Conservation (phyloP, 176 grass and related monocot genomes). For the Zizania latifolia region DNA sequence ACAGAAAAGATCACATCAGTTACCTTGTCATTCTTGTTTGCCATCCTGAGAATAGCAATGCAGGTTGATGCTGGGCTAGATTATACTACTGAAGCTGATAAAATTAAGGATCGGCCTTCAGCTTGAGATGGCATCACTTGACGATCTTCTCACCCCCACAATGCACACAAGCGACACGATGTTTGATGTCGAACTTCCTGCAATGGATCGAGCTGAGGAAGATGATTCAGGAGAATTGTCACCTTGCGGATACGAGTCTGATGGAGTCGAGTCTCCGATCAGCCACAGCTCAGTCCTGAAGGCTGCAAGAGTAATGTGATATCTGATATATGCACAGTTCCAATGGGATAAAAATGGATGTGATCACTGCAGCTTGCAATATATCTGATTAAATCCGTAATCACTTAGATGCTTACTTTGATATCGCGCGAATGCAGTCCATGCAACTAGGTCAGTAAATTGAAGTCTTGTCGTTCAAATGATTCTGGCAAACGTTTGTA, state of each 20-base stretch:
- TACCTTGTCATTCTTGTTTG: conserved; percentile 76
- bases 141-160: conserved; percentile 76
- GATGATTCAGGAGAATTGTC: conserved; percentile 68
- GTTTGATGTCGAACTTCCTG: conserved; percentile 90
- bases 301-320: conserved; percentile 75
- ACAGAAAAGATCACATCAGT: conserved; percentile 71
- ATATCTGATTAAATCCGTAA: no score
- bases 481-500: no score
- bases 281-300: conserved; percentile 73
- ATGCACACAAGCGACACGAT: conserved; percentile 66
- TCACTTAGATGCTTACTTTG: no score
- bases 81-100: conserved; percentile 72
- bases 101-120: conserved; percentile 66
- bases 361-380: no score
- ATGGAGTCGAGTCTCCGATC: conserved; percentile 56
- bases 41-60: conserved; percentile 88
- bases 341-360: no score
- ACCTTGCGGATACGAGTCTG: conserved; percentile 64
- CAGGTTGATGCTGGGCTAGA: conserved; percentile 53
- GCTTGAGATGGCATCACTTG: conserved; percentile 77
- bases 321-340: no score
- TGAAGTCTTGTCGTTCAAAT: no score
- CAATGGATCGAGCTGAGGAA: conserved; percentile 67
- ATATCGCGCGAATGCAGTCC: no score
- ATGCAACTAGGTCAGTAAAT: no score